Percentiles rank a stretch among this genome's conserved stretches.
These are phyloP conservation scores for Volvox carteri DNA, from an alignment of 163 green algal genomes.

Conservation along the genomic window DNA sequence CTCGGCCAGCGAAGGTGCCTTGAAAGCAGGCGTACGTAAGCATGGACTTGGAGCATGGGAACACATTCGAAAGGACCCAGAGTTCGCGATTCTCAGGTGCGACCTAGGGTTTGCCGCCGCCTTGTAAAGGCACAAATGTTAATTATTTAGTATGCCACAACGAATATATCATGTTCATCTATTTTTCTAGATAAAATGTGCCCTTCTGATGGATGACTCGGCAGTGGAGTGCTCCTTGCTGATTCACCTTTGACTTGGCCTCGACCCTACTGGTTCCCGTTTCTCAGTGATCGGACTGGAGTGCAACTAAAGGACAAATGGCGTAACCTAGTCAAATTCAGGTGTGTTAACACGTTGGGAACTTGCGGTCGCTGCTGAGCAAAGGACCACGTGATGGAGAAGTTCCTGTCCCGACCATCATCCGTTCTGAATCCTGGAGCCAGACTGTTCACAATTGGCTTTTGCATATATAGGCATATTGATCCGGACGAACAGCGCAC, in stretches of 20 bases:
- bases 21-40: slow-evolving; percentile 74
- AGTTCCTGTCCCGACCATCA: background rate
- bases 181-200: background rate
- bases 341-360: background rate
- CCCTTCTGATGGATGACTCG: background rate
- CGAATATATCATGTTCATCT: background rate
- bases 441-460: background rate
- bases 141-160: background rate
- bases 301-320: slow-evolving; percentile 89
- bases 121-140: background rate
- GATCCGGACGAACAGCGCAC: slow-evolving; percentile 54
- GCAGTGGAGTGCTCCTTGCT: background rate
- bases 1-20: slow-evolving; percentile 66
- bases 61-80: slow-evolving; percentile 76
- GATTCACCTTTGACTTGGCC: slow-evolving; percentile 31
- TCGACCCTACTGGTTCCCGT: background rate
- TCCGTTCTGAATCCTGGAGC: background rate
- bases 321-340: slow-evolving; percentile 86
- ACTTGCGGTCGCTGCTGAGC: background rate
- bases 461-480: slow-evolving; percentile 65
- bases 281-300: slow-evolving; percentile 68
- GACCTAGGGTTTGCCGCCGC: slow-evolving; percentile 52
- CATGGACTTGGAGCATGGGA: slow-evolving; percentile 81
- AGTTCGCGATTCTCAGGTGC: slow-evolving; percentile 65
- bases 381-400: slow-evolving; percentile 19